phyloP scores from a whole-genome alignment of 305 asterid species.

The Fraxinus angustifolia region DNA sequence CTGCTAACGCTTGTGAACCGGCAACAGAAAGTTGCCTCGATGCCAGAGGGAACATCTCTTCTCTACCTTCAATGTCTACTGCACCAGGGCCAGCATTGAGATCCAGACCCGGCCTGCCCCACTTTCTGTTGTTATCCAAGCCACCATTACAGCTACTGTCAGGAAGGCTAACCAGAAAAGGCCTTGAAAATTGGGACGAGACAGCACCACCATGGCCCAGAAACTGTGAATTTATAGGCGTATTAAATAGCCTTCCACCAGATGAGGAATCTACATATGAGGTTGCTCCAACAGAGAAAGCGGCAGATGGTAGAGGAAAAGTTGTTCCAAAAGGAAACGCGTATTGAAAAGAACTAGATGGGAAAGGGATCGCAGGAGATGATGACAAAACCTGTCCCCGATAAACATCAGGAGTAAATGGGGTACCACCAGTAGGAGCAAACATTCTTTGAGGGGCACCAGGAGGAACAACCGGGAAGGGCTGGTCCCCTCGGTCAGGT shows the following conservation, averaged over 20 bases:
- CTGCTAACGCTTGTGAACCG: slow-evolving; percentile 35
- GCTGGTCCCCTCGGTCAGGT: slow-evolving; percentile 46
- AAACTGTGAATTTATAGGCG: slow-evolving; percentile 43
- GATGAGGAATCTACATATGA: slow-evolving; percentile 46
- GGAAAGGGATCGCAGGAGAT: slow-evolving; percentile 51
- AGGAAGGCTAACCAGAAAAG: slow-evolving; percentile 39
- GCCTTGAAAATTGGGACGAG: slow-evolving; percentile 47
- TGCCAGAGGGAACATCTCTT: slow-evolving; percentile 27
- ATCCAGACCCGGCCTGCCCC: slow-evolving; percentile 53
- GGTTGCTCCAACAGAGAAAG: slow-evolving; percentile 41
- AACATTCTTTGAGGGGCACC: slow-evolving; percentile 41
- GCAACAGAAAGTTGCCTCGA: slow-evolving; percentile 36
- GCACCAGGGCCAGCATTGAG: slow-evolving; percentile 56
- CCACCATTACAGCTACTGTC: slow-evolving; percentile 34
- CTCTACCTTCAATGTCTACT: slow-evolving; percentile 42
- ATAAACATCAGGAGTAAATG: slow-evolving; percentile 41
- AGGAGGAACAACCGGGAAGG: slow-evolving; percentile 40
- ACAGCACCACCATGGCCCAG: slow-evolving; percentile 39
- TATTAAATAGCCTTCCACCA: slow-evolving; percentile 39
- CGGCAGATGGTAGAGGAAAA: slow-evolving; percentile 43
- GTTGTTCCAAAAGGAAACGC: slow-evolving; percentile 46
- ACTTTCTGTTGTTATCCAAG: slow-evolving; percentile 37
- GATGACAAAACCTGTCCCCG: slow-evolving; percentile 56
- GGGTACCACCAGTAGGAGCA: slow-evolving; percentile 34
- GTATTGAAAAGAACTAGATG: slow-evolving; percentile 43